Conservation (phyloP, 2,329 filamentous ascomycete species). For the Colletotrichum tabaci region DNA sequence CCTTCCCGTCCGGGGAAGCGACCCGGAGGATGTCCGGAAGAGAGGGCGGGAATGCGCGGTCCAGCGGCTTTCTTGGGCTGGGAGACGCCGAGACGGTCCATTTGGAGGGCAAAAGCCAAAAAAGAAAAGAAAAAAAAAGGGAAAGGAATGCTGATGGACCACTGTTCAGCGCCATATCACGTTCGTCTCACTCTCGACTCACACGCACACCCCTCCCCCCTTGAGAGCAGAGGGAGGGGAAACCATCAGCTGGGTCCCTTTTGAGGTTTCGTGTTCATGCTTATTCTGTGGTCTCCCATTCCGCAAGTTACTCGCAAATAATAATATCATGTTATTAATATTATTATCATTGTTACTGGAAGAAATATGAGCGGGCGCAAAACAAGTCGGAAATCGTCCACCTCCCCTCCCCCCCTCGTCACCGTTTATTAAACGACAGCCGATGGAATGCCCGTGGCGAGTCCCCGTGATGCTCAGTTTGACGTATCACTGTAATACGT, state of each 20-base stretch:
- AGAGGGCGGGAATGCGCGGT: constrained; percentile 10
- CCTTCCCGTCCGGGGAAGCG: constrained; percentile 34
- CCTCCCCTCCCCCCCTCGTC: not conserved
- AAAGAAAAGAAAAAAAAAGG: constrained; percentile 4
- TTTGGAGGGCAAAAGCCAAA: not conserved
- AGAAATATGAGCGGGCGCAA: not conserved
- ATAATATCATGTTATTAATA: not conserved
- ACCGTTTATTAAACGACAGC: not conserved
- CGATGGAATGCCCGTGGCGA: not conserved
- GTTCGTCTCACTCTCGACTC: constrained; percentile 18
- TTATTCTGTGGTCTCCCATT: constrained; percentile 34
- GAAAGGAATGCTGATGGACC: not conserved
- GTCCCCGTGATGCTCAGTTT: not conserved
- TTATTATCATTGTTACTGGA: too few relatives aligned
- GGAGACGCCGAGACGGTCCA: not conserved
- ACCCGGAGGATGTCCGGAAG: constrained; percentile 24
- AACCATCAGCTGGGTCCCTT: not conserved
- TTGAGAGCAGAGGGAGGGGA: not conserved
- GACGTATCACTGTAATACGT: not conserved
- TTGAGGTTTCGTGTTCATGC: constrained; percentile 40
- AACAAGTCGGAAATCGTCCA: not conserved
- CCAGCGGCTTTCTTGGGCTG: constrained; percentile 3
- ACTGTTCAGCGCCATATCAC: not conserved
- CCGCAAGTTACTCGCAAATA: not conserved
- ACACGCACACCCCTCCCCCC: constrained; percentile 18